Evolutionary conservation across 208 protist species (phyloP).

Genomic region (Wallacemonas rigidus): DNA sequence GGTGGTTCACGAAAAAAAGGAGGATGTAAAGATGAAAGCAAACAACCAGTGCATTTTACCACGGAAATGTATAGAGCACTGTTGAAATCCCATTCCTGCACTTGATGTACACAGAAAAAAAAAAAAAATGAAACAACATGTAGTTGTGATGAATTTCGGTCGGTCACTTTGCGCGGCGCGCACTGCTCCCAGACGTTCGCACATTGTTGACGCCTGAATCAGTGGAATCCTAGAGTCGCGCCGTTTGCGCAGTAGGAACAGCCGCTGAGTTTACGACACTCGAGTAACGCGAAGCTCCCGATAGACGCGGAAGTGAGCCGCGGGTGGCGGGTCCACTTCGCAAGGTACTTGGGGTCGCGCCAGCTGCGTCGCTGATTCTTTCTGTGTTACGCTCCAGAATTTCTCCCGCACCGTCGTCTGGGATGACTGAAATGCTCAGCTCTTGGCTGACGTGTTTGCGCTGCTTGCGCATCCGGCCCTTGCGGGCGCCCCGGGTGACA

Average conservation of each 20-base stretch:
- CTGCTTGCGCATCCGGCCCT: slow-evolving; percentile 24
- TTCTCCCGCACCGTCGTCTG: slow-evolving; percentile 38
- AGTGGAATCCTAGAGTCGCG: background rate
- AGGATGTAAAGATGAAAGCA: slow-evolving; percentile 17
- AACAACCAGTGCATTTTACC: background rate
- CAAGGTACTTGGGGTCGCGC: background rate
- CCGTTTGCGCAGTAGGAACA: background rate
- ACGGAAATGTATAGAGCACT: too few relatives aligned
- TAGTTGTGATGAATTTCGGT: too few relatives aligned
- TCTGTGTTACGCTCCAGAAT: slow-evolving; percentile 38
- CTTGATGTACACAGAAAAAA: too few relatives aligned
- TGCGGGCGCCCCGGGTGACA: background rate
- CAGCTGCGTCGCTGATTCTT: slow-evolving; percentile 14
- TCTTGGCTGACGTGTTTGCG: slow-evolving; percentile 32
- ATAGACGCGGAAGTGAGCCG: background rate
- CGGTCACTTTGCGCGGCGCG: background rate
- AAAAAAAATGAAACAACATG: too few relatives aligned
- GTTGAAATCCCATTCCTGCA: too few relatives aligned
- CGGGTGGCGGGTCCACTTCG: background rate
- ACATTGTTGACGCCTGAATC: background rate
- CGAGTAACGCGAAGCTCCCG: background rate
- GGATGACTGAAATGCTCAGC: slow-evolving; percentile 47
- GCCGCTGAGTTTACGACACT: background rate
- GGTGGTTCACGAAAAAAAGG: slow-evolving; percentile 6
- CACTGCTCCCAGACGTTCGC: background rate